These are phyloP conservation scores for Rhipidocladum racemiflorum DNA, from an alignment of 176 grass and related monocot genomes.

Conservation along the genomic window DNA sequence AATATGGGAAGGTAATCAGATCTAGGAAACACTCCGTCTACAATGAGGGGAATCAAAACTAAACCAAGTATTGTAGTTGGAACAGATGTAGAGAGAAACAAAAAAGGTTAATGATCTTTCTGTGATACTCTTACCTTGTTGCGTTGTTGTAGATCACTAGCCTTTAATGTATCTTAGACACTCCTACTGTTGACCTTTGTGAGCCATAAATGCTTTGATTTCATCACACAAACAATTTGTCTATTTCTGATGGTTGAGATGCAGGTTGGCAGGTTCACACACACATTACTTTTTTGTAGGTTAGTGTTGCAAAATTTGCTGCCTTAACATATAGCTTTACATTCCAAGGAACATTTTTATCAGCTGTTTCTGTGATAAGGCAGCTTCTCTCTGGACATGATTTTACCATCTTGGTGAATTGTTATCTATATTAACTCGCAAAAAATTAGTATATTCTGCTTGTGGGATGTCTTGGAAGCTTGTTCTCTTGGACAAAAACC, in stretches of 20 bases:
- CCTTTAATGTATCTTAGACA: background rate
- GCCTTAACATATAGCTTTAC: background rate
- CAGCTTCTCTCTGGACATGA: background rate
- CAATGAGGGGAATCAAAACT: background rate
- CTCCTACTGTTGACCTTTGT: background rate
- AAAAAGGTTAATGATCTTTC: background rate
- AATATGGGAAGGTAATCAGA: background rate
- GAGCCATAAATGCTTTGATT: background rate
- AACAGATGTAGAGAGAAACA: background rate
- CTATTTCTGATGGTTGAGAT: slow-evolving; percentile 4
- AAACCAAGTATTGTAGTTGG: background rate
- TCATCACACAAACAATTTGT: background rate
- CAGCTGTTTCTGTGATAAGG: background rate
- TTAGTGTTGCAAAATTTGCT: background rate
- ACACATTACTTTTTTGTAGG: background rate
- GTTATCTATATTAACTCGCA: background rate
- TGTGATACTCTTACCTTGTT: background rate
- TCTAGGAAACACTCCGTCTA: background rate
- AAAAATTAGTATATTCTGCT: background rate
- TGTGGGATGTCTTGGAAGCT: background rate
- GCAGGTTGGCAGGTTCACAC: slow-evolving; percentile 8
- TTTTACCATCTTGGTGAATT: background rate
- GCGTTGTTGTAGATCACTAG: background rate
- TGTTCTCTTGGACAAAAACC: background rate
- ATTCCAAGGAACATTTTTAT: background rate